Evolutionary conservation across 352 stramenopile genomes (phyloP), one percentile per base, ranked within the genome.

Genomic region (Phytophthora multivora): DNA sequence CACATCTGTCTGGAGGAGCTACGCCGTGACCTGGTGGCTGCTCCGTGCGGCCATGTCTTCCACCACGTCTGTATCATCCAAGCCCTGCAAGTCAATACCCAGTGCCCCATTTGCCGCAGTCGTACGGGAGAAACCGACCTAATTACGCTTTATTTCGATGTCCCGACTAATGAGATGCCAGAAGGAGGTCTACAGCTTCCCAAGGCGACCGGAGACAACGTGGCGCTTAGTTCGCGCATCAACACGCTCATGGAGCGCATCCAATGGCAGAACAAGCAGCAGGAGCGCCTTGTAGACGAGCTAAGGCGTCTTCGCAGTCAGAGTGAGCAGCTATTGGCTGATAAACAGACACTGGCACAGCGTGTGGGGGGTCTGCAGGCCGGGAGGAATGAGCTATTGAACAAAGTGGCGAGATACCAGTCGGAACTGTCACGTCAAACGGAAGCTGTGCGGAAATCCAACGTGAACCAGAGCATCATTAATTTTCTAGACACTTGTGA

Each of bases 1-100:
- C 85, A 92, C 55, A 94, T 94, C 55, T 94, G 85, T 31, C 75
- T 94, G 16, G 83, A 94, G 41, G 83, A 94, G 51, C 66, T 94
- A 31, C 83, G 77, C 4, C 57, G 68, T 4, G 75, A 91, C 21
- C 71, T 94, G 30, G 70, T 59, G 38, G 79, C 79, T 35, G 79
- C 69, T 28, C 81, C 78, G 7, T 94, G 85, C 42, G 83, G 85
- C 42, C 85, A 94, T 39, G 79, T 94, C 41, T 92, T 79, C 62
- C 85, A 94, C 56, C 63, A 86, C 26, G 40, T 61, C 9, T 94
- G 85, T 66, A 84, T 91, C 50, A 63, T 79, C n/a, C 81, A 94
- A 68, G 83, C 83, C 48, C 67, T 94, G 21, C 66, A 91, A 21
- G 74, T 90, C 38, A 89, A 88, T 40, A 36, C 67, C 16, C 83